These are phyloP conservation scores for Amanita subjunquillea DNA, from an alignment of 768 basidiomycete genomes.

Conservation along the genomic window DNA sequence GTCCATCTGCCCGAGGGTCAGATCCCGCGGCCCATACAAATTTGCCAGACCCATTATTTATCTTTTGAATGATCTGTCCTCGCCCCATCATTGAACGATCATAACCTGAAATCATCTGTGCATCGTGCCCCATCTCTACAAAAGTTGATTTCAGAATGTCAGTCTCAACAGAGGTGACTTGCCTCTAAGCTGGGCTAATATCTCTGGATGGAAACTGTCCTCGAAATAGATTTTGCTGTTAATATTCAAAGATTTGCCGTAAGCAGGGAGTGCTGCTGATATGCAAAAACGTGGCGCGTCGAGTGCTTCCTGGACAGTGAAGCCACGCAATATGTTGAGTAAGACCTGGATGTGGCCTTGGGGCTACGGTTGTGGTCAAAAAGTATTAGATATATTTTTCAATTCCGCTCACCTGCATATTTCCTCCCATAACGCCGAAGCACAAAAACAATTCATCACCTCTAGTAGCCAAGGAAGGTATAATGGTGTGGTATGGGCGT, in stretches of 20 bases:
- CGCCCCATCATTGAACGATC: constrained; percentile 62
- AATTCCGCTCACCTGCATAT: constrained; percentile 60
- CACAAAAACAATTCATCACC: constrained; percentile 78
- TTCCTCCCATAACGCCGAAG: constrained; percentile 89
- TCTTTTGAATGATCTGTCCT: constrained; percentile 84
- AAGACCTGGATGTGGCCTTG: constrained; percentile 96
- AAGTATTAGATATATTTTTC: background rate
- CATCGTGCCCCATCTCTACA: constrained; percentile 85
- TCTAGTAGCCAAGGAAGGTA: constrained; percentile 76
- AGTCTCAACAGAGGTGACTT: constrained; percentile 10
- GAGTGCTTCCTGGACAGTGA: constrained; percentile 79
- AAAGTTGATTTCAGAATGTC: background rate
- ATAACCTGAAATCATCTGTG: constrained; percentile 50
- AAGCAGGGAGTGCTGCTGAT: constrained; percentile 69
- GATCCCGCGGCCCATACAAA: constrained; percentile 94
- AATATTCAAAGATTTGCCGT: constrained; percentile 34
- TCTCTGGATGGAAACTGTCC: constrained; percentile 60
- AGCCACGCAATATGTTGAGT: constrained; percentile 82
- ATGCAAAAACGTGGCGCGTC: constrained; percentile 97
- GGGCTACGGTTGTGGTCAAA: constrained; percentile 38
- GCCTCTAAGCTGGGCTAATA: constrained; percentile 62
- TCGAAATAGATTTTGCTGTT: constrained; percentile 88
- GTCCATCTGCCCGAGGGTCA: constrained; percentile 82
- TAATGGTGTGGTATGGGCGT: constrained; percentile 86
- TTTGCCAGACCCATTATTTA: constrained; percentile 52